A percentile compares a stretch with the other conserved stretches of the same genome.
These are phyloP conservation scores for Penicillium hordei DNA, from an alignment of 2,329 filamentous ascomycete species.

Conservation along the genomic window DNA sequence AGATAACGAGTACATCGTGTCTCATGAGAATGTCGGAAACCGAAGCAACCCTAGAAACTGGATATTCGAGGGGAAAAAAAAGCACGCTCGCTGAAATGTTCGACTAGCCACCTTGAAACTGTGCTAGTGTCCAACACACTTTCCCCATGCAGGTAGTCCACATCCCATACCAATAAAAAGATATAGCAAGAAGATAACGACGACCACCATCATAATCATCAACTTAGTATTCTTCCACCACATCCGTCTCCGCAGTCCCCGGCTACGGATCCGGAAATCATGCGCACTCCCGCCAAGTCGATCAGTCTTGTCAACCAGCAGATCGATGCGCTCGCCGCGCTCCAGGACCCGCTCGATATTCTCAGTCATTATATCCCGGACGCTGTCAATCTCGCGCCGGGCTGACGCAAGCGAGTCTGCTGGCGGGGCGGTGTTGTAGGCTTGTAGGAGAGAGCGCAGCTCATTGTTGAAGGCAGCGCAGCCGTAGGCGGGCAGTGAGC, in stretches of 20 bases:
- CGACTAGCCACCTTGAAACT: not conserved
- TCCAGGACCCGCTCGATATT: slow-evolving; percentile 90
- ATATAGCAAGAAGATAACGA: slow-evolving; percentile 66
- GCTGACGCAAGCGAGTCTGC: slow-evolving; percentile 82
- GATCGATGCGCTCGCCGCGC: slow-evolving; percentile 86
- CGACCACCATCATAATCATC: slow-evolving; percentile 78
- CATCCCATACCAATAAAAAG: slow-evolving; percentile 71
- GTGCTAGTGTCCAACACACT: slow-evolving; percentile 38
- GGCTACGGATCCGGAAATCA: slow-evolving; percentile 85
- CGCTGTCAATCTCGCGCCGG: slow-evolving; percentile 86
- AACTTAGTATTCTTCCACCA: slow-evolving; percentile 99
- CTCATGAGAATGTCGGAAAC: slow-evolving; percentile 13
- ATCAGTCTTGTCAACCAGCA: slow-evolving; percentile 96
- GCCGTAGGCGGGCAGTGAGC: slow-evolving; percentile 80
- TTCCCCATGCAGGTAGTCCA: slow-evolving; percentile 60
- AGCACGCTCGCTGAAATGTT: slow-evolving; percentile 15
- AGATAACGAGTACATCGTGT: slow-evolving; percentile 14
- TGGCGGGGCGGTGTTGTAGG: slow-evolving; percentile 75
- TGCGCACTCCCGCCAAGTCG: slow-evolving; percentile 80
- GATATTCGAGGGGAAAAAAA: not conserved
- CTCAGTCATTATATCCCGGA: slow-evolving; percentile 89
- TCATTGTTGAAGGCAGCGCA: slow-evolving; percentile 81
- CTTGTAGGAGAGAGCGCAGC: slow-evolving; percentile 74
- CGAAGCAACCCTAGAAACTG: slow-evolving; percentile 1
- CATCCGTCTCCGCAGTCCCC: slow-evolving; percentile 87